Evolutionary conservation across 139 green algal species (phyloP), one percentile per base, ranked within the genome.

Genomic region (Penium margaritaceum): DNA sequence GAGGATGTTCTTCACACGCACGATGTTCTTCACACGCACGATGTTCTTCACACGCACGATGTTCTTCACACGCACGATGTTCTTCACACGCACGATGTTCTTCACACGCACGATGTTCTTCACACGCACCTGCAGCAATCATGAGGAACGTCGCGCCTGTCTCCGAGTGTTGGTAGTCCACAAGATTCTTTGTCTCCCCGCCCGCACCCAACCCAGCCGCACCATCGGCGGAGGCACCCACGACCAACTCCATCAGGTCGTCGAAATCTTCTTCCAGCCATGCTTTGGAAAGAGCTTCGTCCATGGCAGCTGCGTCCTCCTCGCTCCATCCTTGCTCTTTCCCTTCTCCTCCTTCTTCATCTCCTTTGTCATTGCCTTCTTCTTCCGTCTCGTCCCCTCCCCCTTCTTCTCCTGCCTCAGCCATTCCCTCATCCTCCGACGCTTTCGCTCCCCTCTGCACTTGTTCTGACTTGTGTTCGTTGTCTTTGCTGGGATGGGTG

Each of bases 111-210:
- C n/a, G n/a, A n/a, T n/a, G n/a, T n/a, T n/a, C n/a, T n/a, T n/a
- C n/a, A n/a, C 51, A 43, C 66, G 6, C 36, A 74, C 66, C 66
- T 4, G 88, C 88, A 0, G 87, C 85, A 30, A 84, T 87, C 88
- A 95, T 92, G 21, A 95, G 73, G 0, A 88, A 74, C 2, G 89
- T 94, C 4, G 87, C 85, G 12, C 89, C 88, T 63, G 85, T 88
- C 17, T 66, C 47, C 17, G 46, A 57, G 29, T 87, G 84, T 9
- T 44, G 38, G 35, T 83, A 79, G 51, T 79, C 47, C 14, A 61
- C 46, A 32, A 39, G 29, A 63, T 57, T 24, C 51, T 34, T 24
- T 33, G 24, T 21, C 19, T 24, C 17, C 51, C 15, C 51, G 9
- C 2, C 41, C 3, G 39, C 29, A 32, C n/a, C 21, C 17, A 17